Conservation (phyloP, 2,329 filamentous ascomycete species). For the Spiromastix sp. region DNA sequence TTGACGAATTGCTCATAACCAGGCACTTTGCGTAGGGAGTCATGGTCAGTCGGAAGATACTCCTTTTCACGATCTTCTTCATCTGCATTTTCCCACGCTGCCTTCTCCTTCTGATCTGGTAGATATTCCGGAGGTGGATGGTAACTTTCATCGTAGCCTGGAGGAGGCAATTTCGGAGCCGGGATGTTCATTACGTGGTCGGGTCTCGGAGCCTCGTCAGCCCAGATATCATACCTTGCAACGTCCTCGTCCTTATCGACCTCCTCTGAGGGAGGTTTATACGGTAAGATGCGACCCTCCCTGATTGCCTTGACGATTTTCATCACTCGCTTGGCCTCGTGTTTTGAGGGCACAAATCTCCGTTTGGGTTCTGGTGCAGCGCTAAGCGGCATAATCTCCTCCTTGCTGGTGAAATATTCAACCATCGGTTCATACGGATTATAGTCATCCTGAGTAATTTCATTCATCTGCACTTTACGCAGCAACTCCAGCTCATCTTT, state of each 20-base stretch:
- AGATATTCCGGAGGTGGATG: constrained; percentile 93
- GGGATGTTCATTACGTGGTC: constrained; percentile 91
- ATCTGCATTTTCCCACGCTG: constrained; percentile 68
- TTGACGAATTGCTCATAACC: constrained; percentile 86
- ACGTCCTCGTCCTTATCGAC: constrained; percentile 63
- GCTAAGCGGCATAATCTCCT: constrained; percentile 90
- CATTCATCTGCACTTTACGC: constrained; percentile 78
- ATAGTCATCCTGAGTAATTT: constrained; percentile 77
- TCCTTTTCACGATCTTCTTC: constrained; percentile 86
- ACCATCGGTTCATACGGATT: constrained; percentile 91
- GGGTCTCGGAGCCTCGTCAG: constrained; percentile 72
- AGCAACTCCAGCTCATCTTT: constrained; percentile 82
- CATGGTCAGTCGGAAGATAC: constrained; percentile 72
- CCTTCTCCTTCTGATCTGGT: constrained; percentile 72
- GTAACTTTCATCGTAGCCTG: constrained; percentile 91
- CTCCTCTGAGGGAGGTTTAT: constrained; percentile 64
- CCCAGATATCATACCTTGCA: constrained; percentile 83
- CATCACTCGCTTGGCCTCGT: constrained; percentile 92
- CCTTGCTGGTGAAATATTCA: constrained; percentile 84
- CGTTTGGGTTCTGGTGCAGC: constrained; percentile 93
- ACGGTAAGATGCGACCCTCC: constrained; percentile 87
- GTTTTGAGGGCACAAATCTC: constrained; percentile 90
- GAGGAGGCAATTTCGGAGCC: constrained; percentile 84
- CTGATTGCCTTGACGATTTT: constrained; percentile 94
- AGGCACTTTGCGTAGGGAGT: constrained; percentile 79